A percentile compares a stretch with the other conserved stretches of the same genome.
These are phyloP conservation scores for Singerocomus inundabilis DNA, from an alignment of 1,284 basidiomycete species.

Conservation along the genomic window DNA sequence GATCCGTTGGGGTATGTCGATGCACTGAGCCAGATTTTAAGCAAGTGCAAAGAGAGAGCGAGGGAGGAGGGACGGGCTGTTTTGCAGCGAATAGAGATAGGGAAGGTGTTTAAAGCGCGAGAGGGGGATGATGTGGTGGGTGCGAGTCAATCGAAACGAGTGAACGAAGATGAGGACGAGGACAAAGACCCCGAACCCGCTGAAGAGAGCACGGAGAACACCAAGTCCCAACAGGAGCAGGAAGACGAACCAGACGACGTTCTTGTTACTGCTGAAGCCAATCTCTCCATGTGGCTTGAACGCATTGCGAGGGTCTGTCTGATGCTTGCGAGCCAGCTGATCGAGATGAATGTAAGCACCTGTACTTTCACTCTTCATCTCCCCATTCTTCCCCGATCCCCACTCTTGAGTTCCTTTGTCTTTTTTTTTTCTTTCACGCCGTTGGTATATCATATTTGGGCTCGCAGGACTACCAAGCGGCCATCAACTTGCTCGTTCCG, in stretches of 20 bases:
- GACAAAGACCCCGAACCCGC: background rate
- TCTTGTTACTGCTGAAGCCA: constrained; percentile 36
- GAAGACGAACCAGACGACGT: constrained; percentile 13
- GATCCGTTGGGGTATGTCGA: constrained; percentile 76
- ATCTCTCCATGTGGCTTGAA: constrained; percentile 76
- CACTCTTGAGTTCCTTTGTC: background rate
- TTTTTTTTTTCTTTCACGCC: background rate
- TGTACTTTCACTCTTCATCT: background rate
- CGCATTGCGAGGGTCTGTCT: constrained; percentile 65
- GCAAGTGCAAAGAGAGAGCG: constrained; percentile 67
- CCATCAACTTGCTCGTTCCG: constrained; percentile 59
- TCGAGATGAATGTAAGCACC: constrained; percentile 65
- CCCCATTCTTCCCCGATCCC: background rate
- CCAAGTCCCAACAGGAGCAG: background rate
- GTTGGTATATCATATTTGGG: background rate
- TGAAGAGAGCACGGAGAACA: background rate
- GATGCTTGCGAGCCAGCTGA: constrained; percentile 70
- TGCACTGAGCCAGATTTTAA: constrained; percentile 74
- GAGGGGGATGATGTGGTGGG: background rate
- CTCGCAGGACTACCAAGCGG: constrained; percentile 66
- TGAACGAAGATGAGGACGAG: background rate
- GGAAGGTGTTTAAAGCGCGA: background rate
- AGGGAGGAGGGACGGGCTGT: constrained; percentile 37
- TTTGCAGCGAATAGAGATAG: constrained; percentile 39
- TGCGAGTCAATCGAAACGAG: background rate